Conservation (phyloP, 768 basidiomycete species). For the Udeniomyces megalosporus region DNA sequence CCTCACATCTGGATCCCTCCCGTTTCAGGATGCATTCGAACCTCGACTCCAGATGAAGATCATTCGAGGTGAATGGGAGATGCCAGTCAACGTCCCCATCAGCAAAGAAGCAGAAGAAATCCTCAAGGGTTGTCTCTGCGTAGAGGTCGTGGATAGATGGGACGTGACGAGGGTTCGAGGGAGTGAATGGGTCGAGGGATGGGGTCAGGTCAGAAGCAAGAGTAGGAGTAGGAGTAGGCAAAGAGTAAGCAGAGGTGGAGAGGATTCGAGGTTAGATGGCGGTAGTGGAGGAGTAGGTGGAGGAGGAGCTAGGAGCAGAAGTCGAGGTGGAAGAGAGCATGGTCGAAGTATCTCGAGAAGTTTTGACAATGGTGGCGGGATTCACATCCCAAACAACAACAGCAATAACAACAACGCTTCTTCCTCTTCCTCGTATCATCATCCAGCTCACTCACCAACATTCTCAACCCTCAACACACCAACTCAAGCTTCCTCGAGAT, state of each 20-base stretch:
- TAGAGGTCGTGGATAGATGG: slow-evolving; percentile 25
- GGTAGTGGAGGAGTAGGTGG: background rate
- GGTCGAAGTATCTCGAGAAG: background rate
- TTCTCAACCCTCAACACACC: too few relatives aligned
- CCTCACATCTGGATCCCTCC: slow-evolving; percentile 56
- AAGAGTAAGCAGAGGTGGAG: background rate
- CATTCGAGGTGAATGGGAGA: slow-evolving; percentile 46
- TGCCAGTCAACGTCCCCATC: slow-evolving; percentile 29
- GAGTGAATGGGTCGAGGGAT: slow-evolving; percentile 13
- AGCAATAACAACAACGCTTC: background rate
- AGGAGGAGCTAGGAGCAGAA: background rate
- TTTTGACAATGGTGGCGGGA: background rate
- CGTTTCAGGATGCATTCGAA: slow-evolving; percentile 79
- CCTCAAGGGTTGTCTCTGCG: slow-evolving; percentile 63
- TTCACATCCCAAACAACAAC: background rate
- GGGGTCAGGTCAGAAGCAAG: slow-evolving; percentile 8
- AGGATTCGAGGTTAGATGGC: background rate
- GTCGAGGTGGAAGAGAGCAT: too few relatives aligned
- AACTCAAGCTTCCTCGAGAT: background rate
- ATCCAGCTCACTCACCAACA: too few relatives aligned
- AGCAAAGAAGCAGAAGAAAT: slow-evolving; percentile 34
- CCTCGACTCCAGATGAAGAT: slow-evolving; percentile 86
- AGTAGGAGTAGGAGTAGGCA: background rate
- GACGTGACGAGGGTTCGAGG: background rate
- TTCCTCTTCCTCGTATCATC: too few relatives aligned